Evolutionary conservation across 2,329 filamentous ascomycete genomes (phyloP), one percentile per base, ranked within the genome.

Genomic region (Escovopsis weberi): DNA sequence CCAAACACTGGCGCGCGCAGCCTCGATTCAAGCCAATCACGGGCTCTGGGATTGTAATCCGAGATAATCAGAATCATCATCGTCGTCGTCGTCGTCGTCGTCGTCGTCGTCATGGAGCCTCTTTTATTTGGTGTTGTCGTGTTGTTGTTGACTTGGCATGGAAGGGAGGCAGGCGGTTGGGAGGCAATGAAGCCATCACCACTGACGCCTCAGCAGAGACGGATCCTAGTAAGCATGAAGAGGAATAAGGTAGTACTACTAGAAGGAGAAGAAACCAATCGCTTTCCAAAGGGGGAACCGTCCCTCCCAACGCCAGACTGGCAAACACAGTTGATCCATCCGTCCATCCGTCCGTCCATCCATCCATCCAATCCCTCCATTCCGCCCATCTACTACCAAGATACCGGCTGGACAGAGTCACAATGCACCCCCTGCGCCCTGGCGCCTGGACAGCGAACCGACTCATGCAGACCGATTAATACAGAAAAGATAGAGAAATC

Each of bases 271-370:
- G 8, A 37, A 18, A 35, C 26, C 35, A 40, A 26, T 15, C 37
- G 18, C 26, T 26, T 26, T 37, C 35, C 38, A 33, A 28, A 11
- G 37, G 26, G 37, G 37, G 26, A 40, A 37, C 39, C 35, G 18
- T 36, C 18, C 36, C 42, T 26, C n/a, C 38, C 35, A 44, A 37
- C 42, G 42, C 42, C 42, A 38, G 42, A 43, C 42, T 37, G 18
- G 23, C 26, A 23, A 43, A 34, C 33, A 15, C 26, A 32, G n/a
- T 32, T 12, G 15, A 34, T 26, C 30, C 18, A 39, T 23, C 28
- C 35, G 6, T 23, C 23, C 23, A 23, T 23, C 23, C 23, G 5
- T 23, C 23, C 23, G 5, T 23, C 23, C 23, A 39, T 36, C 26
- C 26, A 34, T 26, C 15, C 37, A 26, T 38, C 37, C 15, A 23